These are phyloP conservation scores for Paraleonurus japonicus DNA, from an alignment of 257 asterid species.

Conservation along the genomic window DNA sequence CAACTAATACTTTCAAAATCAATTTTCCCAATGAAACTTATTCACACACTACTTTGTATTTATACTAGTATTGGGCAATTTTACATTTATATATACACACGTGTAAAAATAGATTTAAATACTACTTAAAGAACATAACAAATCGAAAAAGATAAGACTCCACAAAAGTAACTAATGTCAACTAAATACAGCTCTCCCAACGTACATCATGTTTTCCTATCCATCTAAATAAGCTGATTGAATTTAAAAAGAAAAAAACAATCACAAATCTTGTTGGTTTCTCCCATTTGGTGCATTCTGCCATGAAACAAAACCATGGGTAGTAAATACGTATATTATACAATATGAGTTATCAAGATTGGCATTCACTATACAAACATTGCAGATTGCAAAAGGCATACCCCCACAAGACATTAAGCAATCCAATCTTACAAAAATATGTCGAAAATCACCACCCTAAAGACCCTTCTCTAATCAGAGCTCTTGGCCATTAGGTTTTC, in stretches of 20 bases:
- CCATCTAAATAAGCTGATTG: not conserved
- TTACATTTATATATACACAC: no score
- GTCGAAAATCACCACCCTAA: not conserved
- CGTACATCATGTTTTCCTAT: not conserved
- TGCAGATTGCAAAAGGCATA: not conserved
- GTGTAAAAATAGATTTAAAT: no score
- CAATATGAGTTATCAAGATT: conserved; percentile 14
- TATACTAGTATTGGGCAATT: no score
- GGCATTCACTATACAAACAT: not conserved
- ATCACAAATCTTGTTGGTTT: not conserved
- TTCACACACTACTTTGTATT: no score
- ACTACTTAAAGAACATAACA: not conserved
- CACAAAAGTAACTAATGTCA: not conserved
- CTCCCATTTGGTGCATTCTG: not conserved
- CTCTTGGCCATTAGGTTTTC: conserved; percentile 32
- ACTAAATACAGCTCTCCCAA: not conserved
- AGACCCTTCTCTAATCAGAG: conserved; percentile 24
- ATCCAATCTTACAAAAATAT: not conserved
- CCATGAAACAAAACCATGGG: conserved; percentile 25
- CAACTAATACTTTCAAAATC: no score
- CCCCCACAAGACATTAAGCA: not conserved
- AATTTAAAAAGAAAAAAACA: not conserved
- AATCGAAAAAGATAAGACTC: not conserved
- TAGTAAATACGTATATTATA: not conserved
- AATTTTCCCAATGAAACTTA: no score